Base-by-base conservation (phyloP, 441 rosid species). In the Gossypium trilobum region DNA sequence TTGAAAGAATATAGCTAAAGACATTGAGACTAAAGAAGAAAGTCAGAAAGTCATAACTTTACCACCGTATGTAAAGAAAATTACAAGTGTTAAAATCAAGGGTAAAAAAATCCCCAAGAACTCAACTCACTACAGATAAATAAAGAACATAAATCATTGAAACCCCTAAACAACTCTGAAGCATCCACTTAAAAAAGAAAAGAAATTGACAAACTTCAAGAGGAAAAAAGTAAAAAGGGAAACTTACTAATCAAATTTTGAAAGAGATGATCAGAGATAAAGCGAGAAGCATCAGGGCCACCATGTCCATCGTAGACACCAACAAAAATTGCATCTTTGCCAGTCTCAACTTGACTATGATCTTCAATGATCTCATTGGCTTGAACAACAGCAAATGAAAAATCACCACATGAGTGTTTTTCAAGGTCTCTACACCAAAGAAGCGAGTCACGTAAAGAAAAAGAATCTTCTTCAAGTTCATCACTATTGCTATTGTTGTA, bases 261-360 rank as follows among this genome's bases (percentile, higher is more conserved):
- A 75, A 91, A 91, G 70, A 93, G 90, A 80, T 91, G 89, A 74
- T 91, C 96, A 23, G 82, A 78, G 79, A 93, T 80, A 74, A 82
- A 93, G 48, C 87, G 78, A 65, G 98, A 81, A 60, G 98, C 97
- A 22, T 93, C 97, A 11, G 95, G 91, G 16, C 98, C 98, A n/a
- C 97, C 98, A 74, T 93, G 98, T 0, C 97, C 98, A 73, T 93
- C 98, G 71, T 90, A 90, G 59, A 93, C 93, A 20, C 98, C 97
- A 67, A 91, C 84, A 74, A 93, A 91, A n/a, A 87, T 86, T 52
- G 88, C 89, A 14, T 81, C 88, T 14, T 78, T 73, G 9, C 90
- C 93, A 6, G 80, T 84, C 78, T 93, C 97, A 13, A 94, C 95
- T 78, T 89, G 95, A 74, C 94, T 86, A 23, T 94, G 90, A 79